Evolutionary conservation across 495 filamentous ascomycete genomes (phyloP).

Genomic region (Margaritispora aquatica): DNA sequence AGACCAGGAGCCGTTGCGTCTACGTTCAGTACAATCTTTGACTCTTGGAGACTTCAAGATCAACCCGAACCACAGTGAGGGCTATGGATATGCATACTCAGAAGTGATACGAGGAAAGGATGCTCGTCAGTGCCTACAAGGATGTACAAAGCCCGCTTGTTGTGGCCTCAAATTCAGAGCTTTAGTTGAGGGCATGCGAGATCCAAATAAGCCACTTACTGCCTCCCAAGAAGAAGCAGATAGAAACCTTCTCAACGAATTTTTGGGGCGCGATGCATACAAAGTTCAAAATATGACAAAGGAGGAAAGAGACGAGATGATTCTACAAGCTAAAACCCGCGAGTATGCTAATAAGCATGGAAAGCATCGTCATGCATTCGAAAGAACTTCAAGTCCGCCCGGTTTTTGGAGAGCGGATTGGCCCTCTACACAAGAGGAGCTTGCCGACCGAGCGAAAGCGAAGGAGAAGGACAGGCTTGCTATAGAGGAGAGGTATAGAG

Average conservation of each 20-base stretch:
- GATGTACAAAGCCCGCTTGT: constrained; percentile 70
- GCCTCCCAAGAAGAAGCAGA: constrained; percentile 37
- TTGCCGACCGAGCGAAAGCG: constrained; percentile 55
- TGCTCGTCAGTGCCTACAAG: constrained; percentile 68
- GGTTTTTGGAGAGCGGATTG: constrained; percentile 90
- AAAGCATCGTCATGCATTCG: constrained; percentile 69
- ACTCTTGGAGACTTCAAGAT: constrained; percentile 71
- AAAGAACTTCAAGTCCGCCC: constrained; percentile 63
- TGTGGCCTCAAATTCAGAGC: constrained; percentile 69
- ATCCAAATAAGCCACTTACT: constrained; percentile 14
- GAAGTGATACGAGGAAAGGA: constrained; percentile 69
- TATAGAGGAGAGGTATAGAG: constrained; percentile 68
- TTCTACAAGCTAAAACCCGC: constrained; percentile 61
- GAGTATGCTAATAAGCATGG: constrained; percentile 66
- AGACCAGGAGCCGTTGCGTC: constrained; percentile 42
- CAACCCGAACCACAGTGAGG: constrained; percentile 69
- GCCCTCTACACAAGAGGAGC: constrained; percentile 73
- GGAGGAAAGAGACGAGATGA: constrained; percentile 46
- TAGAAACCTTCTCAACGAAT: constrained; percentile 53
- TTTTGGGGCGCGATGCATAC: constrained; percentile 54
- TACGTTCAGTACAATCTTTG: constrained; percentile 45
- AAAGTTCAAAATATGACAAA: constrained; percentile 39
- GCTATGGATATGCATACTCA: constrained; percentile 64
- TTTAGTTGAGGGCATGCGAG: constrained; percentile 42
- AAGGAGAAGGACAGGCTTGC: constrained; percentile 48